Percentiles rank a stretch among this genome's conserved stretches.
Evolutionary conservation across 2,329 filamentous ascomycete species (phyloP).

Genomic region (Aspergillus uvarum): DNA sequence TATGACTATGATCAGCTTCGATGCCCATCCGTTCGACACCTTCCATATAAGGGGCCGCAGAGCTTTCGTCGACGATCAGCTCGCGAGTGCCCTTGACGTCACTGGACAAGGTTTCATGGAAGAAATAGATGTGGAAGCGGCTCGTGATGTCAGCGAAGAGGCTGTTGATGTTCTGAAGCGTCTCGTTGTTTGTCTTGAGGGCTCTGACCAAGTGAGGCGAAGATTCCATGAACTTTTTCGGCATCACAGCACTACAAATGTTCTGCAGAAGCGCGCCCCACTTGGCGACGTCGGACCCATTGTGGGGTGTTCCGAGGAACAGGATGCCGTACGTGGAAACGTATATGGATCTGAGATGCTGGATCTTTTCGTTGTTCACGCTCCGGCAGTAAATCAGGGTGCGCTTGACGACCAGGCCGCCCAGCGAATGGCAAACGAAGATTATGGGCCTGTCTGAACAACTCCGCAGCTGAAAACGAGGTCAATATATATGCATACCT

Average conservation of each 20-base stretch:
- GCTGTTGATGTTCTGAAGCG: conserved; percentile 70
- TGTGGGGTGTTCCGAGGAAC: conserved; percentile 76
- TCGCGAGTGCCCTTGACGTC: conserved; percentile 63
- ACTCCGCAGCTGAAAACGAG: conserved; percentile 37
- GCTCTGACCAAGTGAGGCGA: conserved; percentile 68
- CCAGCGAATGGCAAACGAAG: conserved; percentile 73
- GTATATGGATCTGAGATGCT: conserved; percentile 67
- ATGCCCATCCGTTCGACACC: conserved; percentile 74
- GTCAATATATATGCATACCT: not conserved
- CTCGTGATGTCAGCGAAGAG: conserved; percentile 71
- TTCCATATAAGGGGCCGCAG: conserved; percentile 67
- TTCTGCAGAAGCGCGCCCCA: conserved; percentile 68
- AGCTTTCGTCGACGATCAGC: conserved; percentile 68
- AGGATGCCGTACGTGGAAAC: conserved; percentile 74
- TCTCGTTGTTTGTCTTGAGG: conserved; percentile 72
- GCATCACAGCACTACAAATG: conserved; percentile 65
- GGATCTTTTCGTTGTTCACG: conserved; percentile 58
- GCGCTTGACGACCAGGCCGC: conserved; percentile 70
- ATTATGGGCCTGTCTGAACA: conserved; percentile 66
- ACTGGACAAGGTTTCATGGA: conserved; percentile 71
- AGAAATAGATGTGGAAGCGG: conserved; percentile 72
- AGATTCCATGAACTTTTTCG: conserved; percentile 65
- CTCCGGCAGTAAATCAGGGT: conserved; percentile 67
- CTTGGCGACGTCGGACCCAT: conserved; percentile 65
- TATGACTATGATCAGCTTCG: conserved; percentile 67